These are phyloP conservation scores for Pyrenophora seminiperda DNA, from an alignment of 2,329 filamentous ascomycete genomes.

Conservation along the genomic window DNA sequence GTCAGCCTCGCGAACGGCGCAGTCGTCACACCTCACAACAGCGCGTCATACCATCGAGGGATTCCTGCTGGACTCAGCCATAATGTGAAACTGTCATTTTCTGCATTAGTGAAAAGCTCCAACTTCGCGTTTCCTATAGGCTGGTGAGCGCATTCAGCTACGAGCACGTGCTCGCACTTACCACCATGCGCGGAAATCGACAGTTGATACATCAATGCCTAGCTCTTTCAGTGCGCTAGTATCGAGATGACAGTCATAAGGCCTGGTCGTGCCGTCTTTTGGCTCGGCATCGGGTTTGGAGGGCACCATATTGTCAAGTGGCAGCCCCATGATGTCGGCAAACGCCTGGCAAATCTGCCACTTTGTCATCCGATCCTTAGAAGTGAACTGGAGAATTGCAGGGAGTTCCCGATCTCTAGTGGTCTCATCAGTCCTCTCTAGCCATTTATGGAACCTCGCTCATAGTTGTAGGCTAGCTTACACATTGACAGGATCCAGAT, in stretches of 20 bases:
- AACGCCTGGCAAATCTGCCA: conserved; percentile 84
- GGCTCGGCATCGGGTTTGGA: conserved; percentile 67
- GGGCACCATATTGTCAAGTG: conserved; percentile 67
- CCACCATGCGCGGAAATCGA: conserved; percentile 85
- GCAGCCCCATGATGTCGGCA: conserved; percentile 77
- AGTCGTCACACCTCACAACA: background rate
- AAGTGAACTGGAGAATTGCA: conserved; percentile 78
- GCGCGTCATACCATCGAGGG: background rate
- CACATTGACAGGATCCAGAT: conserved; percentile 50
- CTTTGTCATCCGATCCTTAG: conserved; percentile 85
- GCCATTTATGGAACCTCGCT: background rate
- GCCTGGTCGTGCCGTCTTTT: conserved; percentile 73
- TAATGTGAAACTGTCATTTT: too few species aligned
- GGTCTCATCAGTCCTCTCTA: background rate
- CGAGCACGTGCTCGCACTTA: conserved; percentile 21
- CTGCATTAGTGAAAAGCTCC: conserved; percentile 30
- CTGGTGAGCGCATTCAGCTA: conserved; percentile 13
- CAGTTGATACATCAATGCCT: conserved; percentile 74
- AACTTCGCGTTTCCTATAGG: conserved; percentile 41
- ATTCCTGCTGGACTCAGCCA: too few species aligned
- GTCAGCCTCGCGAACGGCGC: background rate
- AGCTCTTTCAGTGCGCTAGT: conserved; percentile 74
- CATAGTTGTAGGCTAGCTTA: conserved; percentile 2
- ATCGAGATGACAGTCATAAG: conserved; percentile 87
- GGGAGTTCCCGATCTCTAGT: conserved; percentile 60